Percentiles rank a stretch among this genome's conserved stretches.
phyloP scores from a whole-genome alignment of 768 basidiomycete species.

The Leucosporidium scottii region DNA sequence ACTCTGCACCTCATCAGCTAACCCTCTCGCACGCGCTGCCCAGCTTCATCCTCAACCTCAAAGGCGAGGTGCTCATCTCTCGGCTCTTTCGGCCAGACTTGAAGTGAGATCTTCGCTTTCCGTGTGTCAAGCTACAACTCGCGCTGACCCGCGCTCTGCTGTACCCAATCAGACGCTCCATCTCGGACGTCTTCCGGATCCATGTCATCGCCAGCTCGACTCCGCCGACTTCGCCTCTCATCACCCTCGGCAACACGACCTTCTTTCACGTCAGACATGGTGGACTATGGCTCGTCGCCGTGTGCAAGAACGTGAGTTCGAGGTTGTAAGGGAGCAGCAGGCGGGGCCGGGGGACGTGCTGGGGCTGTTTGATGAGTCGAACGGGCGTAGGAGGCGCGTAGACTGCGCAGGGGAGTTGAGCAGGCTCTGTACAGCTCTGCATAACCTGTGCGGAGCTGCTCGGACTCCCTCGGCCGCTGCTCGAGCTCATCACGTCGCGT shows the following conservation, averaged over 20 bases:
- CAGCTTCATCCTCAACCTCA: slow-evolving; percentile 93
- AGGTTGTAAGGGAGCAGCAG: slow-evolving; percentile 39
- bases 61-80: slow-evolving; percentile 98
- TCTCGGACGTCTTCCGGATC: slow-evolving; percentile 69
- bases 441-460: not conserved
- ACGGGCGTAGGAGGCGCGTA: not conserved
- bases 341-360: not conserved
- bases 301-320: slow-evolving; percentile 31
- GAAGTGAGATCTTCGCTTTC: slow-evolving; percentile 56
- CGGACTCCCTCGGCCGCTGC: not conserved
- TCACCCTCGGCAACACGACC: slow-evolving; percentile 93
- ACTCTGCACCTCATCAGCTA: not conserved
- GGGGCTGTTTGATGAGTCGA: not conserved
- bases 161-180: slow-evolving; percentile 30
- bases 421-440: no score
- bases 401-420: no score
- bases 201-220: slow-evolving; percentile 84
- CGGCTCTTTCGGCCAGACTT: slow-evolving; percentile 92
- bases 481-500: not conserved
- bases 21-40: not conserved
- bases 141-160: not conserved
- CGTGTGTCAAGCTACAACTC: not conserved
- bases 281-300: slow-evolving; percentile 71
- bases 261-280: slow-evolving; percentile 97
- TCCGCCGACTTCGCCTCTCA: slow-evolving; percentile 83